Evolutionary conservation across 768 basidiomycete genomes (phyloP), one percentile per base, ranked within the genome.

Genomic region (Hortiboletus flavorubellus): DNA sequence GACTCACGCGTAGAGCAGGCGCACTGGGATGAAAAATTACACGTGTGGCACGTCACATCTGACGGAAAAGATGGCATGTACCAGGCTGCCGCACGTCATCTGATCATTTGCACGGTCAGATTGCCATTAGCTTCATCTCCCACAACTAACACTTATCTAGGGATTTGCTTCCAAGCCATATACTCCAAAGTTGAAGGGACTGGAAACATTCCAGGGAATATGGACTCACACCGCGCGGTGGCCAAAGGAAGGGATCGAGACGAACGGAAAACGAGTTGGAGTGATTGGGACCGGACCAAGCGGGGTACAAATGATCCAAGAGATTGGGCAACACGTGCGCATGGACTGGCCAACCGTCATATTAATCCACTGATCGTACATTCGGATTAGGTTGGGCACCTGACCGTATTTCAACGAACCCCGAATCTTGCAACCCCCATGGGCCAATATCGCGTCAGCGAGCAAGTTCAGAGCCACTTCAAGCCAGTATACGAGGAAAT

Each of bases 211-310:
- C 50, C 21, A 49, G 10, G 60, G 61, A 9, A 1, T 12, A n/a
- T 55, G 48, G n/a, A 51, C 34, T 10, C 61, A 63, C 39, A 59
- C 57, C 1, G 51, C 40, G 3, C 53, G 61, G 0, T 61, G 60
- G 60, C 60, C 60, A n/a, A 53, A 52, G 34, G 50, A 49, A 18
- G 61, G 61, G 6, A 63, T 63, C 18, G 46, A 59, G n/a, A 63
- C 46, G 1, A 34, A 0, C 12, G 49, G 61, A 1, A 59, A 63
- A 26, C 49, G 40, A 9, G 61, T 63, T 8, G 61, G 61, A 9
- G 18, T 63, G 6, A 63, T 63, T 5, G 61, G 62, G 2, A 63
- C 62, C 0, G 61, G 61, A 35, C 48, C 61, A 7, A 59, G 61
- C 21, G 61, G 54, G 0, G 54, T 63, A 5, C 62, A 64, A 37